Base-by-base conservation (phyloP, 2,329 filamentous ascomycete species). In the Cadophora luteo-olivacea region DNA sequence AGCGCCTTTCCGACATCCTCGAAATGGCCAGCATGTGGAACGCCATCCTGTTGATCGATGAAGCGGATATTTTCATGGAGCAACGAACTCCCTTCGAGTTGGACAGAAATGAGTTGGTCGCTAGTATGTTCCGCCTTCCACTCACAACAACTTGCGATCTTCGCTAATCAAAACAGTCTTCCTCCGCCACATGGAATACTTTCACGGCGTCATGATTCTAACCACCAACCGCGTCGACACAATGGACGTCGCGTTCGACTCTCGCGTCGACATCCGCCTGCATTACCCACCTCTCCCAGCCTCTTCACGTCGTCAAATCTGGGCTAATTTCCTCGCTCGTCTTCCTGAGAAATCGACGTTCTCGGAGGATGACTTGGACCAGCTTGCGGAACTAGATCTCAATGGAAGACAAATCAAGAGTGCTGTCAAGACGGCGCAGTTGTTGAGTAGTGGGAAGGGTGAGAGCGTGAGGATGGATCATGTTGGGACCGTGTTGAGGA, bases 1-100 rank as follows among this genome's bases (percentile, higher is more conserved):
- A 71, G 24, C 67, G 70, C 11, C 41, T 87, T 85, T 73, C 86
- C 54, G 66, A 86, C 69, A 90, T 91, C 66, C 84, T 94, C 68
- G 89, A 92, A 75, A 89, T 85, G 72, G 84, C 84, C 1, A 80
- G 79, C 0, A 79, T 80, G n/a, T 87, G 84, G 84, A 79, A 82
- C 45, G 83, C 82, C 11, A 81, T 86, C 7, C 74, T 86, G 8
- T 78, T 86, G 8, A 80, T 86, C 3, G 84, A 85, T 70, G 84
- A 86, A 75, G 83, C 83, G 11, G 84, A 86, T 65, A 82, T 86
- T 12, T 86, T 85, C 75, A 71, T 81, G 49, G 77, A 80, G 67
- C 70, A 74, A 3, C 74, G 79, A 3, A 64, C 69, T 1, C 68
- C 73, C 8, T 69, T 76, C 65, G 78, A 80, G 67, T 72, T 81